Conservation (phyloP, 2,329 filamentous ascomycete genomes). For the Penicillium sp. region DNA sequence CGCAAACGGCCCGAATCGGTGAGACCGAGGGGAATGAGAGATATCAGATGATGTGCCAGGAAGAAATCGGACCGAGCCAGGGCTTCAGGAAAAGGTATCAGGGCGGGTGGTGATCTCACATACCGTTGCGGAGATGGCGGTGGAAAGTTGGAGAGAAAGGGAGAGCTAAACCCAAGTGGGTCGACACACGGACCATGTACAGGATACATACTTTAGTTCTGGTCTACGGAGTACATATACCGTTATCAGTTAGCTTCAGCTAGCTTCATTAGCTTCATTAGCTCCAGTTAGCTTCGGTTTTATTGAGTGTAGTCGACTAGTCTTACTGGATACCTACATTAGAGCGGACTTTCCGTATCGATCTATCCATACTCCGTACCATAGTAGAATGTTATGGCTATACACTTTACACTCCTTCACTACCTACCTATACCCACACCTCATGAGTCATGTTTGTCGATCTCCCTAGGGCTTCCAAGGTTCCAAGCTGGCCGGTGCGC, state of each 20-base stretch:
- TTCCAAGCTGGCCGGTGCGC: conserved; percentile 14
- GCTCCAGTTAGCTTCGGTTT: no score
- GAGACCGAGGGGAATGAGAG: conserved; percentile 9
- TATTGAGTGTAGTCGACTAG: no score
- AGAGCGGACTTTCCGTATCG: no score
- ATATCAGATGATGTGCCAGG: conserved; percentile 21
- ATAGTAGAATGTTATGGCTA: no score
- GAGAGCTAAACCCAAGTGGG: conserved; percentile 3
- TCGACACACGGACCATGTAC: conserved; percentile 3
- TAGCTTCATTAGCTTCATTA: no score
- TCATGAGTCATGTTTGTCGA: conserved; percentile 8
- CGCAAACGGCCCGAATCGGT: conserved; percentile 24
- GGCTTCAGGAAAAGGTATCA: not conserved
- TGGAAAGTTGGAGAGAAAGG: not conserved
- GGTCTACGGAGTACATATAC: no score
- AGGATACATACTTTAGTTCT: no score
- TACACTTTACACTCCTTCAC: not conserved
- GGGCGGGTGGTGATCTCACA: not conserved
- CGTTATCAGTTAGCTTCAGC: no score
- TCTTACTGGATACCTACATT: no score
- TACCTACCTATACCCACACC: not conserved
- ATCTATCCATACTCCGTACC: no score
- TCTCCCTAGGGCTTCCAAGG: not conserved
- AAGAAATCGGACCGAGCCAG: conserved; percentile 9
- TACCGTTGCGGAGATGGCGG: not conserved